A percentile compares a stretch with the other conserved stretches of the same genome.
phyloP scores from a whole-genome alignment of 345 rosid genomes.

The Lumnitzera littorea region DNA sequence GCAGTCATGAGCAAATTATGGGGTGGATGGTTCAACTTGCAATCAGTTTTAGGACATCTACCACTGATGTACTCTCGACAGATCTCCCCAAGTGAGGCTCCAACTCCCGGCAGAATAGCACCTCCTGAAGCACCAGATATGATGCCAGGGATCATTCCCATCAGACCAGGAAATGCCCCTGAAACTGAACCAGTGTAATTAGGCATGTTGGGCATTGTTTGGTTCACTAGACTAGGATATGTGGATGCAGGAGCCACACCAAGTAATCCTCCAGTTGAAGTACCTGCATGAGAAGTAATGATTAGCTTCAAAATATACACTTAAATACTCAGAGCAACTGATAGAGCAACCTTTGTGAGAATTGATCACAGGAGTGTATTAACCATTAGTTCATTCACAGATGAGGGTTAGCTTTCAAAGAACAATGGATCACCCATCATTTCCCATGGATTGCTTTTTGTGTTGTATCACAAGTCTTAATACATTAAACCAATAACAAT shows the following conservation, averaged over 20 bases:
- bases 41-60: conserved; percentile 66
- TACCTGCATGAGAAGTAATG: conserved; percentile 30
- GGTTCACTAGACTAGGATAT: conserved; percentile 74
- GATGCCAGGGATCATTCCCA: conserved; percentile 96
- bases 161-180: conserved; percentile 84
- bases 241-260: conserved; percentile 71
- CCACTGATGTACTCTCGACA: conserved; percentile 92
- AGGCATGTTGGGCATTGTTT: conserved; percentile 99
- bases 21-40: conserved; percentile 89
- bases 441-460: too few relatives aligned
- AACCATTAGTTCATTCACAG: too few relatives aligned
- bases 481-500: too few relatives aligned
- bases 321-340: background rate
- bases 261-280: conserved; percentile 63
- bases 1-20: conserved; percentile 91
- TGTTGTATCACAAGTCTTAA: too few relatives aligned
- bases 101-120: conserved; percentile 88
- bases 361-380: too few relatives aligned
- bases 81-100: conserved; percentile 95
- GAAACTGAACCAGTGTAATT: conserved; percentile 95
- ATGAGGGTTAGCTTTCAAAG: too few relatives aligned
- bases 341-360: too few relatives aligned
- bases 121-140: conserved; percentile 89
- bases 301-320: background rate
- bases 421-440: too few relatives aligned